Evolutionary conservation across 805 yeast species (phyloP), one percentile per base, ranked within the genome.

Genomic region (Lipomyces japonicus): DNA sequence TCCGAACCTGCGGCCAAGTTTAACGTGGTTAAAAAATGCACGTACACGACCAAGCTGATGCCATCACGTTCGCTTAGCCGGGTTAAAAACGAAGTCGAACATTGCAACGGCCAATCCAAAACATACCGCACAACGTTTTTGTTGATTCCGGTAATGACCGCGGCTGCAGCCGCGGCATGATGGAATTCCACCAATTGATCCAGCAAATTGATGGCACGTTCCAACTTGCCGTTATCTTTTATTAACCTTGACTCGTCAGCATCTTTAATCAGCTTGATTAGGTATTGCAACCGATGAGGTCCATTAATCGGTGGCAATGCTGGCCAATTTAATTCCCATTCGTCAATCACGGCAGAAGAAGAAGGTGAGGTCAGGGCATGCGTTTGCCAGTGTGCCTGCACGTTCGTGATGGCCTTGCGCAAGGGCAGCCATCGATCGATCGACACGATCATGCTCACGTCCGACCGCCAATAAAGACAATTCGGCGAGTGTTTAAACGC

Each of bases 391-490:
- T 7, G n/a, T 14, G 14, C 7, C 7, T 14, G 39, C n/a, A 7
- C 39, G n/a, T 7, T 14, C 39, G 22, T 16, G 28, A 48, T 44
- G 1, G 45, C 45, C 16, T 35, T 38, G 19, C 26, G 53, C 28
- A 48, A 30, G 19, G 53, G 53, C 12, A 51, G 35, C 53, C 53
- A 47, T 6, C 34, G 31, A 26, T 51, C 55, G 37, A 51, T 51
- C 12, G 55, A 38, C 4, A 42, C 45, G 16, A 12, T 5, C 18
- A 16, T 30, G 31, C n/a, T 18, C 10, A 22, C 47, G 36, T 40
- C 49, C 18, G 25, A 14, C n/a, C 35, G 12, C 24, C 22, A 39
- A 16, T 38, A 36, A n/a, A 28, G 37, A 6, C 44, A 52, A 21
- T 43, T 47, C 22, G 44, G 52, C n/a, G n/a, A n/a, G n/a, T n/a